Conservation (phyloP, 306 rosid genomes). For the Fragaria vesca region DNA sequence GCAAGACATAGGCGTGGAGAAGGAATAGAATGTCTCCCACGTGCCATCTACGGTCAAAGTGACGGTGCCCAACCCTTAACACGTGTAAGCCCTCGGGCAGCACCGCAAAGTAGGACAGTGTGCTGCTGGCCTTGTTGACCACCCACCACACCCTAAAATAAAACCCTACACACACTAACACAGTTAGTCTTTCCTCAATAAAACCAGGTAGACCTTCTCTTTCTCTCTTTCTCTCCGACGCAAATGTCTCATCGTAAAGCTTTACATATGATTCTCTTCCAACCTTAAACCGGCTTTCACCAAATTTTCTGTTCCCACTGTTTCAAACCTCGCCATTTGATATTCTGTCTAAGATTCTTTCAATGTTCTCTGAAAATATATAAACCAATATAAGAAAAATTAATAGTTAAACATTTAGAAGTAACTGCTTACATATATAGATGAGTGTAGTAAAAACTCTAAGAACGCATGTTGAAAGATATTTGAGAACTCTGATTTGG, state of each 20-base stretch:
- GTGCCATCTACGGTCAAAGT: constrained; percentile 65
- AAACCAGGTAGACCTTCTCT: not conserved
- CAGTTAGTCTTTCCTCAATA: not conserved
- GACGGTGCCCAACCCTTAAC: constrained; percentile 64
- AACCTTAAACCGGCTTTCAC: constrained; percentile 2
- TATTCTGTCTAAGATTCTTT: not conserved
- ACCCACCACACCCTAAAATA: not conserved
- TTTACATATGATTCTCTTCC: not conserved
- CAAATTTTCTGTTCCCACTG: not conserved
- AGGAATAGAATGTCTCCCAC: constrained; percentile 41
- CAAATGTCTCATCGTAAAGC: not conserved
- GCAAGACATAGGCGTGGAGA: constrained; percentile 42
- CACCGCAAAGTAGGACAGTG: constrained; percentile 41
- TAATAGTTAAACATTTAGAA: not conserved
- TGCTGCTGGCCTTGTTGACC: constrained; percentile 34
- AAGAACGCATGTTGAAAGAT: not conserved
- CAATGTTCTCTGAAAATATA: not conserved
- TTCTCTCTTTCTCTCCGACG: not conserved
- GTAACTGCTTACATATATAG: not conserved
- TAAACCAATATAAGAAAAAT: too few relatives aligned
- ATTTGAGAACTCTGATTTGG: not conserved
- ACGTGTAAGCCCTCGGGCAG: constrained; percentile 42
- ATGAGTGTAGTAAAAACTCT: too few relatives aligned
- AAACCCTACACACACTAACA: not conserved
- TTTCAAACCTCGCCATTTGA: not conserved